These are phyloP conservation scores for Wickerhamiella domercqiae DNA, from an alignment of 805 yeast genomes.

Conservation along the genomic window DNA sequence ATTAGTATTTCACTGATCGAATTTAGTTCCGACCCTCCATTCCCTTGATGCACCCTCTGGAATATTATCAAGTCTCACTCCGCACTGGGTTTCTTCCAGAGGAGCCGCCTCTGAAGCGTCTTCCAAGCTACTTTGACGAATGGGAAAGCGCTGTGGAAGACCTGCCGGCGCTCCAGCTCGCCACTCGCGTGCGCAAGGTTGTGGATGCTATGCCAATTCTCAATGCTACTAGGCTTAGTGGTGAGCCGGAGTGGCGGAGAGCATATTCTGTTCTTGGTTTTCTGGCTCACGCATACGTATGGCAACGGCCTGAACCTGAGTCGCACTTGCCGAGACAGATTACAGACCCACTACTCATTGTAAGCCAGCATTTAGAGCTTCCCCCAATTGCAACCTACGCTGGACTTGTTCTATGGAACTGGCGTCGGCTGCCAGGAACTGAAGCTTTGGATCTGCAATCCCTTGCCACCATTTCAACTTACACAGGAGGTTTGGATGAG, in stretches of 20 bases:
- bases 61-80: slow-evolving; percentile 55
- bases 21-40: too few relatives aligned
- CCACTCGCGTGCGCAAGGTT: slow-evolving; percentile 42
- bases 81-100: slow-evolving; percentile 68
- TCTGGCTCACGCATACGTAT: slow-evolving; percentile 74
- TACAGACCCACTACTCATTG: slow-evolving; percentile 52
- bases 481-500: slow-evolving; percentile 82
- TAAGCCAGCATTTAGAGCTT: slow-evolving; percentile 44
- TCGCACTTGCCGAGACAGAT: slow-evolving; percentile 51
- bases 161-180: slow-evolving; percentile 58
- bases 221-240: slow-evolving; percentile 30
- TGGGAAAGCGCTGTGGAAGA: slow-evolving; percentile 63
- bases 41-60: neutral
- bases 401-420: slow-evolving; percentile 80
- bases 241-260: slow-evolving; percentile 46
- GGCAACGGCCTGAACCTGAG: slow-evolving; percentile 49
- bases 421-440: slow-evolving; percentile 41
- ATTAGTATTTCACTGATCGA: neutral
- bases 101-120: slow-evolving; percentile 40
- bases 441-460: slow-evolving; percentile 43
- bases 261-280: slow-evolving; percentile 72
- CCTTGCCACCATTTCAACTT: slow-evolving; percentile 66
- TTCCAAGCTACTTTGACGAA: slow-evolving; percentile 52
- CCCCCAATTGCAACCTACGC: slow-evolving; percentile 88
- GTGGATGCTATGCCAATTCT: slow-evolving; percentile 54